Conservation (phyloP, 1,139 yeast species). For the Waltiozyma sp. region DNA sequence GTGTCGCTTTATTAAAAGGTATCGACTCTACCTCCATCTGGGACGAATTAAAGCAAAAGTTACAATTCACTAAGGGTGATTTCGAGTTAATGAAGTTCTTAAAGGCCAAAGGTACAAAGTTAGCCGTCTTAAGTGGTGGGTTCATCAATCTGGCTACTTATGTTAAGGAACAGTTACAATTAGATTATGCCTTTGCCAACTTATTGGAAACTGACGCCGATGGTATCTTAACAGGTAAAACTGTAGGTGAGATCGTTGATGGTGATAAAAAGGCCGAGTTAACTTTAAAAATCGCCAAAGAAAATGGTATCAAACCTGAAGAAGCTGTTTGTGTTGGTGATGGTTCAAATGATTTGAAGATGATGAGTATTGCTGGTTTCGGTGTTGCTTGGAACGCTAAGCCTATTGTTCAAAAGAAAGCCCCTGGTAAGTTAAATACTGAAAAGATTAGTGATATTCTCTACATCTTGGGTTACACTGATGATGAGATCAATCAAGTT, state of each 20-base stretch:
- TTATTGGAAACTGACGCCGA: constrained; percentile 40
- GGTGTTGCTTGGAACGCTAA: constrained; percentile 98
- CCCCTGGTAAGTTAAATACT: constrained; percentile 76
- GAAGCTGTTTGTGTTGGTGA: constrained; percentile 86
- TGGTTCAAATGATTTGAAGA: constrained; percentile 89
- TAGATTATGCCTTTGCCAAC: constrained; percentile 89
- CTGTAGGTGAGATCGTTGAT: constrained; percentile 74
- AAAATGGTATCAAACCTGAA: constrained; percentile 45
- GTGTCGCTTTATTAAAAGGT: constrained; percentile 74
- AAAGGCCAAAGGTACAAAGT: constrained; percentile 47
- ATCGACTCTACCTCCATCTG: constrained; percentile 57
- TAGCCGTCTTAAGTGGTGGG: constrained; percentile 93
- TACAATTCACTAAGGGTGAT: constrained; percentile 78
- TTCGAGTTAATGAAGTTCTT: constrained; percentile 54
- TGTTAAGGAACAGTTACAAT: constrained; percentile 54
- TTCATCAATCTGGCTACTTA: constrained; percentile 78
- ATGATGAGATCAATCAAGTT: constrained; percentile 37
- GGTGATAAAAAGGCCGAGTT: constrained; percentile 75
- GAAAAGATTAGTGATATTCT: constrained; percentile 58
- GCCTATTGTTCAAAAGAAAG: constrained; percentile 73
- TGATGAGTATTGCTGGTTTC: constrained; percentile 89
- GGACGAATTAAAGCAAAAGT: constrained; percentile 62
- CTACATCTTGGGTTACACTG: constrained; percentile 70
- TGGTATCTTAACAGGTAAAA: constrained; percentile 37
- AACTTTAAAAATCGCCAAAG: constrained; percentile 52